Evolutionary conservation across 768 basidiomycete species (phyloP).

Genomic region (Pholiota microspora): DNA sequence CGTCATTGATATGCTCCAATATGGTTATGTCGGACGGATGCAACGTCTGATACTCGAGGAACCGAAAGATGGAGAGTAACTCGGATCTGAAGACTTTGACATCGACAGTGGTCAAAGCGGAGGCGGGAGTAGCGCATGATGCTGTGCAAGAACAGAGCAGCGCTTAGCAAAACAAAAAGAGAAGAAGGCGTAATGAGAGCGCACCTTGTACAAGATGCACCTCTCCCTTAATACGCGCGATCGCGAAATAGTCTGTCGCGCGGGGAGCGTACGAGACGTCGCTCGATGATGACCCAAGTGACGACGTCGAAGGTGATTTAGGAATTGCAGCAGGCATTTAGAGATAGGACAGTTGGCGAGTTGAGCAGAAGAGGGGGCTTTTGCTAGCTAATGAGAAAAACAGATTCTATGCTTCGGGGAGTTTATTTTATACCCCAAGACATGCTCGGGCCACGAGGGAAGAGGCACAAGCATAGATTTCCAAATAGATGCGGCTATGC

Average conservation of each 20-base stretch:
- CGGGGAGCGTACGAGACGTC: neutral
- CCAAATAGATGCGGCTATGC: conserved; percentile 20
- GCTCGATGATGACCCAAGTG: conserved; percentile 6
- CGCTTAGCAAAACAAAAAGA: neutral
- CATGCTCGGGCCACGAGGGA: conserved; percentile 40
- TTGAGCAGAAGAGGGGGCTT: neutral
- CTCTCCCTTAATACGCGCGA: conserved; percentile 55
- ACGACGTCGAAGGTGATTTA: neutral
- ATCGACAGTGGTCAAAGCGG: conserved; percentile 43
- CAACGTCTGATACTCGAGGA: conserved; percentile 40
- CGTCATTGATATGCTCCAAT: conserved; percentile 50
- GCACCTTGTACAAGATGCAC: conserved; percentile 64
- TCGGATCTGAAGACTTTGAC: conserved; percentile 60
- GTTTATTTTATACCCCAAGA: conserved; percentile 41
- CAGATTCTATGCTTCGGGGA: conserved; percentile 20
- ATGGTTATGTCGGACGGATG: conserved; percentile 52
- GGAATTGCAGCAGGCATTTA: conserved; percentile 9
- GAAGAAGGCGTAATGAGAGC: conserved; percentile 26
- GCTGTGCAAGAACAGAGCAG: conserved; percentile 24
- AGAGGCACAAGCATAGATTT: conserved; percentile 20
- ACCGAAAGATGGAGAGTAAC: conserved; percentile 64
- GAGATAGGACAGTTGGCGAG: neutral
- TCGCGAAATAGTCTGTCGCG: conserved; percentile 42
- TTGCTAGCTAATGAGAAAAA: neutral
- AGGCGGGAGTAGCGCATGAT: conserved; percentile 36